Evolutionary conservation across 2,329 filamentous ascomycete species (phyloP), one percentile per base, ranked within the genome.

Genomic region (Neofusicoccum sp.): DNA sequence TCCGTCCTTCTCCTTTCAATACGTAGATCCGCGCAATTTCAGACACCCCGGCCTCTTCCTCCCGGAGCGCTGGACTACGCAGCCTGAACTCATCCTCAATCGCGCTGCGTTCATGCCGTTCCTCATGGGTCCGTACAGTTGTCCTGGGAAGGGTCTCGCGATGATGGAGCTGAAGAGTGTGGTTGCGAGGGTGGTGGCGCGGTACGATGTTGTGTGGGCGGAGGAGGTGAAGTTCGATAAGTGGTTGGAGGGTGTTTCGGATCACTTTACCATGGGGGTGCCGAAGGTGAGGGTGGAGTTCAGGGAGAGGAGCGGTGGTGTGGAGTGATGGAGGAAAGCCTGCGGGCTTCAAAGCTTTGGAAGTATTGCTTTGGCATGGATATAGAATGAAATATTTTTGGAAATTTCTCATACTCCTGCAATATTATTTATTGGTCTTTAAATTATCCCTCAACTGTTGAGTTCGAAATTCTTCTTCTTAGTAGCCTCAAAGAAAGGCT

Each of bases 241-340:
- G n/a, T 72, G 70, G 56, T 67, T 66, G 63, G 61, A 64, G 1
- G 63, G 63, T 1, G 62, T 73, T 5, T 68, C 61, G 59, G 69
- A 73, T 41, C 68, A 72, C 37, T 69, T 72, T 29, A 71, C 68
- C 11, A 67, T 70, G 45, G 69, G 68, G 2, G 22, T 43, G 37
- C 59, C 59, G 37, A 34, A 4, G 37, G 11, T 33, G 29, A 49
- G 44, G 44, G 7, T 60, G 22, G 44, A 8, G 33, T 60, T 60
- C 16, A 49, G 6, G 54, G 54, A 37, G 54, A 45, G 41, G 48
- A n/a, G 9, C 2, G 50, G 36, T 7, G 29, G 22, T 16, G 34
- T 14, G 49, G 1, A 11, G 8, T 6, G 49, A 22, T 33, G 45
- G 33, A 8, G 5, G 45, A 12, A 43, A 22, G 12, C 12, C 11